A percentile compares a stretch with the other conserved stretches of the same genome.
Conservation (phyloP, 805 yeast species). For the Spathaspora girioi region DNA sequence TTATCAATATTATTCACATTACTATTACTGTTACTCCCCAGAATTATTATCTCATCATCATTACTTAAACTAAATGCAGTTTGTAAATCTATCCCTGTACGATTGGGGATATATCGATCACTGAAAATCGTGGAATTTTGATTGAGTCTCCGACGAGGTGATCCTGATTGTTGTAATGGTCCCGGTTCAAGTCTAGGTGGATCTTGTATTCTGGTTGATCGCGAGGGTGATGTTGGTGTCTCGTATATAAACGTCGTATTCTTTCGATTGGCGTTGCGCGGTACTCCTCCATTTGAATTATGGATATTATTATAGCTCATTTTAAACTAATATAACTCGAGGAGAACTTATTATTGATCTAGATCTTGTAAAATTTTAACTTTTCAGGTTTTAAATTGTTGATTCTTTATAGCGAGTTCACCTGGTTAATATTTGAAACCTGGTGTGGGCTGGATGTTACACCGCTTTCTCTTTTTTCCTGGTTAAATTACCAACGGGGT, state of each 20-base stretch:
- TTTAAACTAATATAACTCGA: too few species aligned
- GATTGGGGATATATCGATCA: conserved; percentile 83
- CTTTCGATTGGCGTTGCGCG: neutral
- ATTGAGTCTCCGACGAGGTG: conserved; percentile 46
- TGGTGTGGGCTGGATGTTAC: neutral
- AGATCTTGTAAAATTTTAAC: too few species aligned
- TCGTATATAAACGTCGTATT: conserved; percentile 17
- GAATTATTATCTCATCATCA: conserved; percentile 33
- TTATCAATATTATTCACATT: conserved; percentile 7
- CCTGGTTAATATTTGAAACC: neutral
- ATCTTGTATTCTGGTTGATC: conserved; percentile 35
- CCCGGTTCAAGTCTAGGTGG: conserved; percentile 35
- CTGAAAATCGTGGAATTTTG: conserved; percentile 53
- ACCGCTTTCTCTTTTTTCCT: too few species aligned
- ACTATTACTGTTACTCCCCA: conserved; percentile 18
- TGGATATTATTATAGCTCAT: neutral
- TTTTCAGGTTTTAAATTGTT: too few species aligned
- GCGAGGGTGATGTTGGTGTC: conserved; percentile 41
- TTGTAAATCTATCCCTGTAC: conserved; percentile 83
- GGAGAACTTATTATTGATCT: too few species aligned
- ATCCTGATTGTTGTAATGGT: conserved; percentile 7
- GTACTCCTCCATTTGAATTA: neutral
- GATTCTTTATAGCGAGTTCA: too few species aligned
- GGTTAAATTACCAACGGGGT: too few species aligned
- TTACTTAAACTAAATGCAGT: conserved; percentile 69